phyloP scores from a whole-genome alignment of 2,329 filamentous ascomycete genomes.

The Cercospora sp. region DNA sequence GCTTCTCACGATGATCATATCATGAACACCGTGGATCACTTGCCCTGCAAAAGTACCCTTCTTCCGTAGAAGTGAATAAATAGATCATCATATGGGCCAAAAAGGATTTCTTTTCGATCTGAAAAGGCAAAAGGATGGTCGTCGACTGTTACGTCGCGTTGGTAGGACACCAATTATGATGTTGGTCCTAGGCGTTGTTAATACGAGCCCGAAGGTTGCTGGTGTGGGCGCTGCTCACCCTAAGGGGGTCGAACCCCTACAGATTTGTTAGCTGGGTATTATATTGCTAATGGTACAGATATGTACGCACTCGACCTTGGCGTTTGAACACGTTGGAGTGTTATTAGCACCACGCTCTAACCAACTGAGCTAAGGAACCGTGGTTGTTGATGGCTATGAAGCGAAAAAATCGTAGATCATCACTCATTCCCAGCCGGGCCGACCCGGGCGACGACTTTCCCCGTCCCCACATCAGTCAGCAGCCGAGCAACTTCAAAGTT shows the following conservation, averaged over 20 bases:
- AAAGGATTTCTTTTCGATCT: background rate
- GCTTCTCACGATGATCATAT: background rate
- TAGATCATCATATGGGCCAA: no score
- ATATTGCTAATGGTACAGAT: no score
- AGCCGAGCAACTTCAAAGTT: background rate
- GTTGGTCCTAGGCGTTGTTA: no score
- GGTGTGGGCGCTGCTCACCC: background rate
- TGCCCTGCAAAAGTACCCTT: background rate
- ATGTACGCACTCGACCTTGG: background rate
- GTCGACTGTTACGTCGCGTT: background rate
- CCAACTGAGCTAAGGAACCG: background rate
- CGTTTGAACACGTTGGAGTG: background rate
- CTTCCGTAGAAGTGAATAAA: background rate
- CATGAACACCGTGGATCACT: background rate
- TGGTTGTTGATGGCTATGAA: background rate
- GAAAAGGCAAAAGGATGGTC: background rate
- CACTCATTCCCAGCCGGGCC: background rate
- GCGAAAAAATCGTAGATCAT: background rate
- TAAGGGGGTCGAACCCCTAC: background rate
- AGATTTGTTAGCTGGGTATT: no score
- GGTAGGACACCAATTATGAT: background rate
- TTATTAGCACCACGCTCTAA: constrained; percentile 1
- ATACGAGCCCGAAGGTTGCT: no score
- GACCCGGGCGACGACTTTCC: background rate
- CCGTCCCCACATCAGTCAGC: background rate